Conservation (phyloP, 805 yeast genomes). For the Candida koratica region DNA sequence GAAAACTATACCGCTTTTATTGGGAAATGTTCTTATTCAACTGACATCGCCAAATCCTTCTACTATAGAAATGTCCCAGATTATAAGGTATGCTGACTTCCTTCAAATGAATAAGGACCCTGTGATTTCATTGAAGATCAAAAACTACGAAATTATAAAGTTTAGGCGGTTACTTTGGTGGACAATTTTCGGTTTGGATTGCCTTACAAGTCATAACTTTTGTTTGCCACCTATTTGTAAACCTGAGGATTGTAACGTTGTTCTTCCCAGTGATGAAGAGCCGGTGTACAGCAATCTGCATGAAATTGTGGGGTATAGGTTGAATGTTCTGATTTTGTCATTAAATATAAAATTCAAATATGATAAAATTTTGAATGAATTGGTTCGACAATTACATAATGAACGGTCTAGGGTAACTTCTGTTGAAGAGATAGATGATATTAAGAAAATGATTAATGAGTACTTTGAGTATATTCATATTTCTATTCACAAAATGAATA, state of each 20-base stretch:
- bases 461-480: slow-evolving; percentile 48
- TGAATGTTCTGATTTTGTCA: slow-evolving; percentile 46
- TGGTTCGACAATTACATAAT: slow-evolving; percentile 50
- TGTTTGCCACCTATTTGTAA: slow-evolving; percentile 52
- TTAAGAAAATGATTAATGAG: slow-evolving; percentile 48
- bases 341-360: slow-evolving; percentile 53
- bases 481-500: slow-evolving; percentile 40
- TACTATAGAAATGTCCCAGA: slow-evolving; percentile 51
- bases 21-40: slow-evolving; percentile 48
- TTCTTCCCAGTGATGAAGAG: slow-evolving; percentile 49
- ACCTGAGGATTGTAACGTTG: slow-evolving; percentile 52
- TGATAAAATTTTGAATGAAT: slow-evolving; percentile 49
- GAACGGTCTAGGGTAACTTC: slow-evolving; percentile 42
- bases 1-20: slow-evolving; percentile 38
- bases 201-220: slow-evolving; percentile 52
- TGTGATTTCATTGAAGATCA: slow-evolving; percentile 45
- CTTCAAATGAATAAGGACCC: slow-evolving; percentile 60
- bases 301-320: slow-evolving; percentile 28
- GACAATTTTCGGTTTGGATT: slow-evolving; percentile 60
- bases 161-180: slow-evolving; percentile 61
- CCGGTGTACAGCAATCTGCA: slow-evolving; percentile 27
- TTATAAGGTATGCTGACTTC: slow-evolving; percentile 54
- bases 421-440: slow-evolving; percentile 37
- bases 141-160: slow-evolving; percentile 47
- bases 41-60: slow-evolving; percentile 55